Evolutionary conservation across 2,329 filamentous ascomycete species (phyloP), one percentile per base, ranked within the genome.

Genomic region (Stagonosporopsis rhizophila): DNA sequence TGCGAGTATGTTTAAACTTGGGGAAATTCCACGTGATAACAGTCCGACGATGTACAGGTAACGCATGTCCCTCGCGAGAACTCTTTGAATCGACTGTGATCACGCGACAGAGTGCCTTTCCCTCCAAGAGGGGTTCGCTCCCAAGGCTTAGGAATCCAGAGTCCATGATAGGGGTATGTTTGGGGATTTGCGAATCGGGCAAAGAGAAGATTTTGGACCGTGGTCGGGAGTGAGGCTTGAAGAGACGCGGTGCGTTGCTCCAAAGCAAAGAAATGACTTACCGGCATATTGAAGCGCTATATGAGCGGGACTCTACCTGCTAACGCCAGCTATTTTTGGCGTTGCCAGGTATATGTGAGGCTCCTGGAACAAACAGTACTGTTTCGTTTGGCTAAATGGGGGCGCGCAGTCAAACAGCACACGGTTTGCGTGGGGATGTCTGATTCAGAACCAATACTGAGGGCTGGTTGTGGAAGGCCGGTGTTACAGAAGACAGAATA

Each of bases 221-320:
- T 22, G 32, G 32, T 25, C 30, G 46, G 51, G 45, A 44, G n/a
- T n/a, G 39, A 48, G 40, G 27, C 34, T 25, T 35, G 32, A n/a
- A 44, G 39, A 9, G 28, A 38, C 30, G 50, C 58, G 59, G 61
- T 60, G 60, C 37, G 37, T 23, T 30, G 28, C 20, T 34, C 41
- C 27, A 39, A 30, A 54, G 23, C 39, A 28, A 39, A 51, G 15
- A 19, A 15, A 20, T 45, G 27, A 52, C 70, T 69, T 71, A 73
- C 70, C 59, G 70, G 69, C 70, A 73, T 73, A 17, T 58, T 59
- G 59, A 57, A 23, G 50, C 35, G 35, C 39, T 51, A 23, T 54
- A 54, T 32, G 28, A 28, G 32, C 44, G 44, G 41, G 46, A 51
- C 39, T 39, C 50, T 52, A 50, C 22, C 38, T 40, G 27, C 44